Evolutionary conservation across 768 basidiomycete genomes (phyloP).

Genomic region (Naganishia friedmannii): DNA sequence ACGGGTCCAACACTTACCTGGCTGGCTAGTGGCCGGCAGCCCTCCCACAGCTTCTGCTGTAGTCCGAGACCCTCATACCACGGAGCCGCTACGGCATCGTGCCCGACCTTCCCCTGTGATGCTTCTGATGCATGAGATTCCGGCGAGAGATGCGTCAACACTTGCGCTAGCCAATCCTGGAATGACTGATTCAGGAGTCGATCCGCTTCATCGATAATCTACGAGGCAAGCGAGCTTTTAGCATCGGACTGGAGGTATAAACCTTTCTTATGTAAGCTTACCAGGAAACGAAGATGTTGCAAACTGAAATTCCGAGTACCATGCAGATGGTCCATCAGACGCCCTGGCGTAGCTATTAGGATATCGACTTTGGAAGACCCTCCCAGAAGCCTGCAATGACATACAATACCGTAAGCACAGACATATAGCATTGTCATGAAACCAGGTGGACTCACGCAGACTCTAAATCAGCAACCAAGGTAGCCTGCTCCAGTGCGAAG

Average conservation of each 20-base stretch:
- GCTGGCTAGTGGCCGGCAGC: conserved; percentile 30
- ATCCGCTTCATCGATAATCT: conserved; percentile 98
- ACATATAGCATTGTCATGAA: background rate
- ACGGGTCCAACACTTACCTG: conserved; percentile 29
- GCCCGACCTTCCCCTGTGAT: background rate
- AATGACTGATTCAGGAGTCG: conserved; percentile 91
- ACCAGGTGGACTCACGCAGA: conserved; percentile 55
- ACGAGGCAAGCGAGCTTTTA: background rate
- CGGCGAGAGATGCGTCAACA: conserved; percentile 69
- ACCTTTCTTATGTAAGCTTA: conserved; percentile 52
- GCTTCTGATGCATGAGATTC: conserved; percentile 34
- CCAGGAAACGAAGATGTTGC: conserved; percentile 92
- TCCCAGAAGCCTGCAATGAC: conserved; percentile 62
- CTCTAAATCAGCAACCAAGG: conserved; percentile 65
- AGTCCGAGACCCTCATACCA: conserved; percentile 45
- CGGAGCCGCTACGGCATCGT: conserved; percentile 40
- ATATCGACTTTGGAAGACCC: conserved; percentile 91
- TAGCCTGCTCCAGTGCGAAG: conserved; percentile 83
- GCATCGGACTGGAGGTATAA: background rate
- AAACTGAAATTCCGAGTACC: conserved; percentile 85
- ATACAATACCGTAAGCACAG: background rate
- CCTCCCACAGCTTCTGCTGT: conserved; percentile 35
- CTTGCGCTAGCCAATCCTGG: conserved; percentile 87
- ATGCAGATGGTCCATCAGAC: conserved; percentile 87
- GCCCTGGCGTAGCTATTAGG: conserved; percentile 89